These are phyloP conservation scores for Termitomyces bulborhizus DNA, from an alignment of 768 basidiomycete species.

Conservation along the genomic window DNA sequence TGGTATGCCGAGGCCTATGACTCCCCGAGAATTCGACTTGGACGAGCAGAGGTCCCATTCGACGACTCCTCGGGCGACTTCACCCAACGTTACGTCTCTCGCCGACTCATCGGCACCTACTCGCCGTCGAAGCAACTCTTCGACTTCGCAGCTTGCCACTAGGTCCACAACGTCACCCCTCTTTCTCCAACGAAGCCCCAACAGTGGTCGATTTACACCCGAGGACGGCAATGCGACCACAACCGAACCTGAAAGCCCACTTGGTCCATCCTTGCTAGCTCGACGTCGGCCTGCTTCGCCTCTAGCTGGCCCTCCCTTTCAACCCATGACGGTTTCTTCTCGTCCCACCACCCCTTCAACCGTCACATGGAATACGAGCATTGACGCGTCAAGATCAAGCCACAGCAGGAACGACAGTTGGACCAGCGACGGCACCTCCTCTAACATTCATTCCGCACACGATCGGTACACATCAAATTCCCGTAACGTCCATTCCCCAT, in stretches of 20 bases:
- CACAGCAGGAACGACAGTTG: constrained; percentile 60
- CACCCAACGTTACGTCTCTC: constrained; percentile 41
- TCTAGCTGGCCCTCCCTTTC: constrained; percentile 52
- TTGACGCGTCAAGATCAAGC: constrained; percentile 21
- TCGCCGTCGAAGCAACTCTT: constrained; percentile 49
- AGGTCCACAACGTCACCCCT: constrained; percentile 44
- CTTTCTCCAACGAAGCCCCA: constrained; percentile 54
- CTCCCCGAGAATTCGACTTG: constrained; percentile 70
- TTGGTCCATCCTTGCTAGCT: constrained; percentile 46
- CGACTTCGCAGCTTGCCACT: constrained; percentile 42
- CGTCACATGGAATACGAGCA: constrained; percentile 56
- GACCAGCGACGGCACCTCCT: constrained; percentile 35
- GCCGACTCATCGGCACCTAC: constrained; percentile 25
- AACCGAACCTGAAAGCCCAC: constrained; percentile 38
- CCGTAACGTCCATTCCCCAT: constrained; percentile 49
- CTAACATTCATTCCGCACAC: constrained; percentile 24
- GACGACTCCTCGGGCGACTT: constrained; percentile 76
- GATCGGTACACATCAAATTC: constrained; percentile 36
- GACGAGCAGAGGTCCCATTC: constrained; percentile 70
- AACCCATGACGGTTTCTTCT: constrained; percentile 56
- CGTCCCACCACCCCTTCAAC: constrained; percentile 68
- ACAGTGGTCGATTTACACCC: constrained; percentile 57
- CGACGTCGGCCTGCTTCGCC: constrained; percentile 72
- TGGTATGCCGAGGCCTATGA: constrained; percentile 89
- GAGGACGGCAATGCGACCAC: constrained; percentile 33